Evolutionary conservation across 129 eudicot genomes (phyloP).

Genomic region (Daucus carota): DH1_v3.0 NC_030385.2:41748001-41748500

Average conservation of each 20-base stretch:
- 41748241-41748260: conserved; percentile 30
- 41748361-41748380: neutral
- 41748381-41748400: neutral
- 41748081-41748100: conserved; percentile 10
- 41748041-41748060: neutral
- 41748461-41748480: too few species aligned
- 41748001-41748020: neutral
- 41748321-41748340: conserved; percentile 29
- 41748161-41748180: conserved; percentile 45
- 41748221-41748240: conserved; percentile 28
- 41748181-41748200: conserved; percentile 63
- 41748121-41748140: conserved; percentile 8
- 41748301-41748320: conserved; percentile 79
- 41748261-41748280: conserved; percentile 45
- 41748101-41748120: conserved; percentile 2
- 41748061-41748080: neutral
- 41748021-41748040: neutral
- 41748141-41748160: conserved; percentile 57
- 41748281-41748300: conserved; percentile 56
- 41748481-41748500: neutral
- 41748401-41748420: neutral
- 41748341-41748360: neutral
- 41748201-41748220: conserved; percentile 61
- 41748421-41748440: too few species aligned
- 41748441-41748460: too few species aligned